These are phyloP conservation scores for Dendrobium officinale DNA, from an alignment of 106 monocot species.

Conservation along the genomic window DNA sequence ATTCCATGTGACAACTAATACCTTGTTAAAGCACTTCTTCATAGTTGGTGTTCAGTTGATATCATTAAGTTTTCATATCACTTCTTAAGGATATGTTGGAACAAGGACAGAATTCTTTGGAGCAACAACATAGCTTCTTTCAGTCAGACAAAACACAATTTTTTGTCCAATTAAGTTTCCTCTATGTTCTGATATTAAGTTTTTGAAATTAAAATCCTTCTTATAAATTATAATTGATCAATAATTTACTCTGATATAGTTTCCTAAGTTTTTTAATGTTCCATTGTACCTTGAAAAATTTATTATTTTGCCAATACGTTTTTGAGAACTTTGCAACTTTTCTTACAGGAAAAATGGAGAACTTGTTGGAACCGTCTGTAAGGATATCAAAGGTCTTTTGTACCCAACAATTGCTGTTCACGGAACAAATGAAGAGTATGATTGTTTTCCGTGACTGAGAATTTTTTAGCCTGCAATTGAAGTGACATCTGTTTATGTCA, in stretches of 20 bases:
- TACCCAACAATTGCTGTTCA: constrained; percentile 94
- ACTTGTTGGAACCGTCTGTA: constrained; percentile 51
- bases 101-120: neutral
- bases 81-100: neutral
- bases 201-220: neutral
- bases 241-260: neutral
- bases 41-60: constrained; percentile 1
- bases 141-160: neutral
- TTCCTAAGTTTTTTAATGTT: neutral
- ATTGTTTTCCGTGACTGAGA: neutral
- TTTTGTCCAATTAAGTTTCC: neutral
- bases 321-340: neutral
- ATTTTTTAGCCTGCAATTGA: too few relatives aligned
- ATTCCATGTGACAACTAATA: neutral
- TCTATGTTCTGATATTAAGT: neutral
- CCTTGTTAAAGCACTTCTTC: neutral
- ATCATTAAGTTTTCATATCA: neutral
- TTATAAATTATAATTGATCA: neutral
- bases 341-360: constrained; percentile 71
- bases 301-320: neutral
- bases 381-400: constrained; percentile 62
- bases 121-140: neutral
- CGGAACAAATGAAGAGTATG: constrained; percentile 95
- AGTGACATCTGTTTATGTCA: neutral
- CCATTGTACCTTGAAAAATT: neutral